These are phyloP conservation scores for Mortierella polycephala DNA, from an alignment of 371 early-diverging fungal genomes.

Conservation along the genomic window DNA sequence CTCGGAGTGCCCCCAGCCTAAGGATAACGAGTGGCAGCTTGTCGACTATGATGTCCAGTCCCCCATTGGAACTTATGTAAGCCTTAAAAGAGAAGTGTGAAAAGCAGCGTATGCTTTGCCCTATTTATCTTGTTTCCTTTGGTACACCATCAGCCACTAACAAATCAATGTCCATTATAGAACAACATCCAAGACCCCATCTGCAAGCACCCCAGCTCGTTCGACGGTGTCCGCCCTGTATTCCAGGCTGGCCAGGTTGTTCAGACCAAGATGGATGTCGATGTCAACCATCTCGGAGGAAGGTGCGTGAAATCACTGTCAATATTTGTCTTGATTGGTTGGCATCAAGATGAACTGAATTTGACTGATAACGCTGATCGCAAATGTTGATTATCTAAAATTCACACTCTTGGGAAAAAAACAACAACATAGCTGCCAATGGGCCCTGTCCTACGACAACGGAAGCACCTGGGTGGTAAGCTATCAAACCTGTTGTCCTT, in stretches of 20 bases:
- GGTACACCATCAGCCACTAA: no score
- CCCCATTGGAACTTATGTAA: constrained; percentile 45
- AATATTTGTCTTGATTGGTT: not conserved
- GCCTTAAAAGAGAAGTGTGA: not conserved
- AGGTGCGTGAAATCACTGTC: constrained; percentile 13
- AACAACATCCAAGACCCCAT: constrained; percentile 32
- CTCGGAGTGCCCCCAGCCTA: constrained; percentile 45
- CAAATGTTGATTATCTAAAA: no score
- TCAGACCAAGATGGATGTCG: constrained; percentile 43
- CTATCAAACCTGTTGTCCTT: not conserved
- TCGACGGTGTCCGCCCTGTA: constrained; percentile 44
- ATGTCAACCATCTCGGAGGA: constrained; percentile 50
- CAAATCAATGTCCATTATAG: constrained; percentile 4
- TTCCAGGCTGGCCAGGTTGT: constrained; percentile 45
- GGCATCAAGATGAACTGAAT: no score
- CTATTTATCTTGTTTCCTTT: no score
- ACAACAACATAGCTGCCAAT: constrained; percentile 60
- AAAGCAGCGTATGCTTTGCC: not conserved
- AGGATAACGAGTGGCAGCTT: constrained; percentile 25
- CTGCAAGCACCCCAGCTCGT: constrained; percentile 47
- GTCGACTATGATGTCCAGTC: constrained; percentile 51
- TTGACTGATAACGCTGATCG: no score
- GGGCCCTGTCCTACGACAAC: constrained; percentile 71
- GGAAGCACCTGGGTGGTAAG: constrained; percentile 68
- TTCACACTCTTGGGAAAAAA: no score